Conservation (phyloP, 495 filamentous ascomycete genomes). For the Baudoinia panamericana region DNA sequence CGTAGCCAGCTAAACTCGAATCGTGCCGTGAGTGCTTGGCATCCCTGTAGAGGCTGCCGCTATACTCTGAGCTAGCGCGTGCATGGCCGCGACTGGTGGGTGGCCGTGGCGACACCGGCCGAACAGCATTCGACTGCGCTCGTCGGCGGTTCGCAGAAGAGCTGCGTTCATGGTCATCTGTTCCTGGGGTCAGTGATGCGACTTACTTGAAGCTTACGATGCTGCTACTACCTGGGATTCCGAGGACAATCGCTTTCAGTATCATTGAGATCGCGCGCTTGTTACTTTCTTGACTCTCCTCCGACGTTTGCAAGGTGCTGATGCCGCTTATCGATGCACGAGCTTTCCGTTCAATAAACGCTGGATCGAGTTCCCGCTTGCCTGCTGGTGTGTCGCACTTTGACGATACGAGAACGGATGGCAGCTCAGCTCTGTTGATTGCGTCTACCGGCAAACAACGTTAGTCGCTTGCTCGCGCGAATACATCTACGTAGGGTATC, state of each 20-base stretch:
- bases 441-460: slow-evolving; percentile 19
- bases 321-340: slow-evolving; percentile 45
- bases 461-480: slow-evolving; percentile 3
- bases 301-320: slow-evolving; percentile 59
- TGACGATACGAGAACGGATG: slow-evolving; percentile 18
- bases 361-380: slow-evolving; percentile 39
- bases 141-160: slow-evolving; percentile 17
- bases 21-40: slow-evolving; percentile 21
- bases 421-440: slow-evolving; percentile 14
- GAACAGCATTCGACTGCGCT: slow-evolving; percentile 29
- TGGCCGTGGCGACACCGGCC: slow-evolving; percentile 22
- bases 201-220: slow-evolving; percentile 21
- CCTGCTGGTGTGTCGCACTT: slow-evolving; percentile 18
- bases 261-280: slow-evolving; percentile 69
- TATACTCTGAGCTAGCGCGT: slow-evolving; percentile 31
- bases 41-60: slow-evolving; percentile 16
- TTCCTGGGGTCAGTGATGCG: neutral
- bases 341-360: slow-evolving; percentile 42
- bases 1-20: slow-evolving; percentile 14
- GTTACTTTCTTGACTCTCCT: slow-evolving; percentile 55
- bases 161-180: slow-evolving; percentile 5
- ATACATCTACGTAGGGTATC: neutral
- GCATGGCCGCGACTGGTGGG: slow-evolving; percentile 23
- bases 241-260: slow-evolving; percentile 50
- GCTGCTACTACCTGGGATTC: slow-evolving; percentile 7